These are phyloP conservation scores for Trametes gibbosa DNA, from an alignment of 768 basidiomycete genomes.

Conservation along the genomic window DNA sequence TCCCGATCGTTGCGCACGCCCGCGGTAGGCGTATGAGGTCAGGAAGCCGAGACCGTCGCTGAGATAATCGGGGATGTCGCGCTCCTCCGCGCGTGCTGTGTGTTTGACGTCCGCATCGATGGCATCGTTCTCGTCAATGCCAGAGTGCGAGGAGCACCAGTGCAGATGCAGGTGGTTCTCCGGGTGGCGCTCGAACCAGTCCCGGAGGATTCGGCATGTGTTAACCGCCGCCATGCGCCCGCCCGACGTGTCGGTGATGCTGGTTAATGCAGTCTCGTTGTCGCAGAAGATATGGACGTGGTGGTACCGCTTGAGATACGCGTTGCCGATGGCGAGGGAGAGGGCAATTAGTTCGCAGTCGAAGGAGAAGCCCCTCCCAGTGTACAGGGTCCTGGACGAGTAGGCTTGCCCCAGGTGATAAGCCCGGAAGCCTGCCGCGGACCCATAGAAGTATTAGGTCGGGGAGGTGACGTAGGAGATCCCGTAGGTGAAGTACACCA, in stretches of 20 bases:
- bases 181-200: not conserved
- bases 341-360: not conserved
- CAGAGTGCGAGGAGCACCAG: not conserved
- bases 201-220: not conserved
- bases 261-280: not conserved
- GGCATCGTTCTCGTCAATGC: not conserved
- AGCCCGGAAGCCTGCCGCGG: not conserved
- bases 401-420: not conserved
- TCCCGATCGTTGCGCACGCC: not conserved
- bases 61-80: not conserved
- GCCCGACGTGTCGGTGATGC: not conserved
- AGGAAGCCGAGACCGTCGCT: not conserved
- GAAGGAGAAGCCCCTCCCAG: not conserved
- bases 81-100: not conserved
- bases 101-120: not conserved
- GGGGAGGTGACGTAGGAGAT: not conserved
- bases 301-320: not conserved
- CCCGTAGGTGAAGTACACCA: not conserved
- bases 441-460: not conserved
- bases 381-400: not conserved
- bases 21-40: not conserved
- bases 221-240: not conserved
- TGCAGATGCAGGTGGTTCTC: not conserved
- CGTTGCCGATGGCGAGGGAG: not conserved
- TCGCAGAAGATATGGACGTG: not conserved